Conservation (phyloP, 176 grass and related monocot species). For the Avena eriantha region DNA sequence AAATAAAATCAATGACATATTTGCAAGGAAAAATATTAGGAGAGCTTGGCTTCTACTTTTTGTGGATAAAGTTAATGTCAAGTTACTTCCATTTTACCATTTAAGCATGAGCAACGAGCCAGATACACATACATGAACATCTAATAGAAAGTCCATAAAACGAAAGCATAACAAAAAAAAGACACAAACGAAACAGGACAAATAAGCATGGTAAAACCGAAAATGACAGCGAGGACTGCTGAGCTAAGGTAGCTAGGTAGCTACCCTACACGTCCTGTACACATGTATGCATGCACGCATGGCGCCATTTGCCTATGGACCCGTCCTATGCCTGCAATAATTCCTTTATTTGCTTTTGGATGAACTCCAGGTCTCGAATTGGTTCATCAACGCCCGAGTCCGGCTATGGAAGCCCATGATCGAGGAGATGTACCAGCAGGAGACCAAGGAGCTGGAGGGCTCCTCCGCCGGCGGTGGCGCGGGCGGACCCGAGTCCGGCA, state of each 20-base stretch:
- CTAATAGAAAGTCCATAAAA: background rate
- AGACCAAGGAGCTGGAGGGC: slow-evolving; percentile 68
- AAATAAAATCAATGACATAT: background rate
- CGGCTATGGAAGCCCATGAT: slow-evolving; percentile 99
- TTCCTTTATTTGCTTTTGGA: slow-evolving; percentile 48
- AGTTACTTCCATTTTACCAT: slow-evolving; percentile 11
- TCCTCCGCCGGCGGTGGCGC: slow-evolving; percentile 55
- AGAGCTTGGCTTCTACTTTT: background rate
- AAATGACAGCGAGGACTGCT: slow-evolving; percentile 34
- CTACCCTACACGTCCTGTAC: slow-evolving; percentile 38
- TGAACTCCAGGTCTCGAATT: slow-evolving; percentile 90
- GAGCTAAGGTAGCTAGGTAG: background rate
- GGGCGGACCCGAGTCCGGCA: slow-evolving; percentile 46
- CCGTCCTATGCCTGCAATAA: slow-evolving; percentile 49
- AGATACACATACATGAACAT: background rate
- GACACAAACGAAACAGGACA: slow-evolving; percentile 35
- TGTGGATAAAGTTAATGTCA: background rate
- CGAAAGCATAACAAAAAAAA: background rate
- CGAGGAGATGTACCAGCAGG: slow-evolving; percentile 99
- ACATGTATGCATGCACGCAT: slow-evolving; percentile 52
- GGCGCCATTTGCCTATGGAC: slow-evolving; percentile 42
- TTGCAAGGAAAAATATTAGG: background rate
- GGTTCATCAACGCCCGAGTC: slow-evolving; percentile 99
- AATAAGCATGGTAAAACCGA: slow-evolving; percentile 35
- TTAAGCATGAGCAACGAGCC: background rate